Evolutionary conservation across 2,329 filamentous ascomycete species (phyloP).

Genomic region (Neonectria magnoliae): DNA sequence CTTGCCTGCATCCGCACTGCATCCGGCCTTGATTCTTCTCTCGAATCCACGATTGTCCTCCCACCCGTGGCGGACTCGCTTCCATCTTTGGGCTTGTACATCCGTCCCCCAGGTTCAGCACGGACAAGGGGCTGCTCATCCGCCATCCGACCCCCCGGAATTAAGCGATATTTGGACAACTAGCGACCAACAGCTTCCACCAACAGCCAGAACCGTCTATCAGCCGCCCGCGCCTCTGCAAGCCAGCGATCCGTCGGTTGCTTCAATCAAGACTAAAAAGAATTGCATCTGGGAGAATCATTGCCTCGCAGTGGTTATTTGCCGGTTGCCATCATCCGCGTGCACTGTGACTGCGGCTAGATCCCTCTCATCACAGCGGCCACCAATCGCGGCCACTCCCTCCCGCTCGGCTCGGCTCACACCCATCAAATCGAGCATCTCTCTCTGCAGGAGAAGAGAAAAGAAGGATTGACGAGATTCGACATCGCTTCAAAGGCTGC

Average conservation of each 20-base stretch:
- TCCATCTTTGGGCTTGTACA: conserved; percentile 16
- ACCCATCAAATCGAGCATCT: neutral
- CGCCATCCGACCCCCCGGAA: neutral
- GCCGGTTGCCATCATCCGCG: conserved; percentile 34
- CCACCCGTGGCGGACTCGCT: conserved; percentile 13
- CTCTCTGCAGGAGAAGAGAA: conserved; percentile 2
- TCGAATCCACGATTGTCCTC: neutral
- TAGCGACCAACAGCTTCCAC: neutral
- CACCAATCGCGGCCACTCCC: conserved; percentile 39
- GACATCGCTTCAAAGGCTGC: neutral
- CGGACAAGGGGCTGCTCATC: neutral
- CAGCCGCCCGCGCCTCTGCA: neutral
- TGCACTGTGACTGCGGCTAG: conserved; percentile 39
- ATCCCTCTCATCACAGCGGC: conserved; percentile 37
- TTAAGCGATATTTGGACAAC: conserved; percentile 10
- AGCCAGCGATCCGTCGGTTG: neutral
- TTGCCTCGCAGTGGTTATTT: conserved; percentile 17
- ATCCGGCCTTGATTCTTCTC: conserved; percentile 9
- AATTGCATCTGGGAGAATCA: conserved; percentile 17
- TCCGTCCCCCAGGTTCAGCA: conserved; percentile 17
- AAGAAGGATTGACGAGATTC: conserved; percentile 10
- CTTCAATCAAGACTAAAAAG: conserved; percentile 8
- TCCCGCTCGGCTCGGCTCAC: conserved; percentile 39
- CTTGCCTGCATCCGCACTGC: conserved; percentile 6
- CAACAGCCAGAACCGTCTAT: neutral